Base-by-base conservation (phyloP, 495 filamentous ascomycete species). In the Zalerion maritima region DNA sequence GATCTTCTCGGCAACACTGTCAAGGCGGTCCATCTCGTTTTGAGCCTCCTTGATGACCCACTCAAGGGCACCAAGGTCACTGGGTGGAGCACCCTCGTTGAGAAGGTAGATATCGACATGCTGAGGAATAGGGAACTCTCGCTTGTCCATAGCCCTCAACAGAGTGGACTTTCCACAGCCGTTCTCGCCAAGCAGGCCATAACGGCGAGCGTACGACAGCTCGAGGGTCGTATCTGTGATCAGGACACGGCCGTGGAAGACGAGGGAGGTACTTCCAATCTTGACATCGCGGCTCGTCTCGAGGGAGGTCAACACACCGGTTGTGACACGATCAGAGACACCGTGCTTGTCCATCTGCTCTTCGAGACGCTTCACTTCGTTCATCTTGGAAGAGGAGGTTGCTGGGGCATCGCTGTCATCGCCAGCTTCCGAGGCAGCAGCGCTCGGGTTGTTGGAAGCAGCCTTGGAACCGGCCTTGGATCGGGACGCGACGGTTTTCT, bases 101-200 rank as follows among this genome's bases (percentile, higher is more conserved):
- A 99, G 64, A 14, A 99, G 73, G 60, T 99, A 99, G 54, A 99
- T 91, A 62, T 99, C 89, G 55, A 96, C 67, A 55, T 94, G 87
- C 3, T 94, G 85, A 26, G 89, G 89, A 43, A 99, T 78, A 18
- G 89, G 89, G 50, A 73, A 99, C 57, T 99, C 89, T 50, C 91
- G 80, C 43, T 72, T 73, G 45, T 76, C 78, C 55, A 99, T 92
- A 34, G 89, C 75, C 68, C 94, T 96, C 43, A 99, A 69, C 0
- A 96, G 57, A 7, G 89, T 99, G 38, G 85, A 94, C 64, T 99
- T 99, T 47, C 89, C 89, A 47, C 89, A 99, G 29, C 89, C 89
- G 74, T 99, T 99, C 68, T 99, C 89, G 46, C 89, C 89, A 32
- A 99, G 60, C 29, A 99, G 62, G 50, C 89, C 89, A 52, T 99